Evolutionary conservation across 208 protist species (phyloP).

Genomic region (Trypanosomatidae sp.): DNA sequence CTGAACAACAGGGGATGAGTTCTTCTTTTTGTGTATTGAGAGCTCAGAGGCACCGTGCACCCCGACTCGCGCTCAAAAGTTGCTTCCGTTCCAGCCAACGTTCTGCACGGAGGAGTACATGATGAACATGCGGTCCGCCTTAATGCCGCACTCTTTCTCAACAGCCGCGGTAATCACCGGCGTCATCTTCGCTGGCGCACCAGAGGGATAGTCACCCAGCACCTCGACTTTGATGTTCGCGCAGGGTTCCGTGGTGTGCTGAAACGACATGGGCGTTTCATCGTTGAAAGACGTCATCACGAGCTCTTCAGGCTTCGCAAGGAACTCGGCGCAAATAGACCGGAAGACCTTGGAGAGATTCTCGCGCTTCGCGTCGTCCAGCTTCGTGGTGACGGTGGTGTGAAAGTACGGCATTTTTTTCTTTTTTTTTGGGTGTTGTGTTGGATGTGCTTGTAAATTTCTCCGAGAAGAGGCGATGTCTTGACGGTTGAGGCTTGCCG

Average conservation of each 20-base stretch:
- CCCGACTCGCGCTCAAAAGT: constrained; percentile 31
- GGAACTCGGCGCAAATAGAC: constrained; percentile 6
- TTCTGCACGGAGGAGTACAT: constrained; percentile 26
- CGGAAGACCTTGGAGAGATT: constrained; percentile 21
- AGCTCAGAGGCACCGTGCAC: too few relatives aligned
- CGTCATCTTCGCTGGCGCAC: constrained; percentile 14
- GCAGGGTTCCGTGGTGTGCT: constrained; percentile 16
- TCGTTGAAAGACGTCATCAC: constrained; percentile 43
- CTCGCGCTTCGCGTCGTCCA: constrained; percentile 13
- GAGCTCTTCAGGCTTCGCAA: constrained; percentile 27
- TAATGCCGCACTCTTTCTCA: constrained; percentile 23
- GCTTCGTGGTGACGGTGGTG: constrained; percentile 9
- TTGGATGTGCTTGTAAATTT: too few relatives aligned
- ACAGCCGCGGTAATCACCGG: constrained; percentile 22
- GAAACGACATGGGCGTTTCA: constrained; percentile 17
- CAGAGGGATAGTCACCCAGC: constrained; percentile 6
- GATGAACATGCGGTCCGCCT: constrained; percentile 26
- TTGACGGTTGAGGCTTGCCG: too few relatives aligned
- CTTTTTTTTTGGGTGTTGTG: too few relatives aligned
- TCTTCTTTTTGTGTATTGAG: too few relatives aligned
- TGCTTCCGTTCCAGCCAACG: constrained; percentile 29
- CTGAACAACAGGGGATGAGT: too few relatives aligned
- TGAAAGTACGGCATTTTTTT: neutral
- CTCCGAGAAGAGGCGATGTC: too few relatives aligned
- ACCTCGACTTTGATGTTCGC: constrained; percentile 29